Evolutionary conservation across 2,329 filamentous ascomycete species (phyloP).

Genomic region (Talaromyces atroroseus): DNA sequence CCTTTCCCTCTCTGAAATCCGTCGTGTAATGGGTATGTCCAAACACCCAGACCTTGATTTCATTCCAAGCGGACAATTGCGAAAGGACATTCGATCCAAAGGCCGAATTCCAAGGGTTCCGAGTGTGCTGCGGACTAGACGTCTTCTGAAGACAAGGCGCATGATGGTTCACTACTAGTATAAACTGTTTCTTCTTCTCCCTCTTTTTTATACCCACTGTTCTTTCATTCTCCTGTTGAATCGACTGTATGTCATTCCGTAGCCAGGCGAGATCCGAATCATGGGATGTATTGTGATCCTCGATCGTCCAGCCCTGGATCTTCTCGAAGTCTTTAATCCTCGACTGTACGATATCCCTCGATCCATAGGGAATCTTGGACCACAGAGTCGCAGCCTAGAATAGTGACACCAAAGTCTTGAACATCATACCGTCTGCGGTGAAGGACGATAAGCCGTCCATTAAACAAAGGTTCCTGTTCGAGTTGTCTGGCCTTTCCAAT

Average conservation of each 20-base stretch:
- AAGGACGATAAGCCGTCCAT: conserved; percentile 24
- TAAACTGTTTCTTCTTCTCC: conserved; percentile 1
- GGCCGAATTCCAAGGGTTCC: conserved; percentile 44
- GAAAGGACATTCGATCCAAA: conserved; percentile 50
- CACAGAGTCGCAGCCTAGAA: conserved; percentile 57
- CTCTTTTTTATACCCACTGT: too few species aligned
- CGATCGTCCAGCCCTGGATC: conserved; percentile 49
- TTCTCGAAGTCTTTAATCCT: conserved; percentile 51
- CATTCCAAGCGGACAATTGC: conserved; percentile 14
- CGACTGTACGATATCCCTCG: conserved; percentile 34
- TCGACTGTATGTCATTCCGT: conserved; percentile 2
- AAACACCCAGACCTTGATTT: conserved; percentile 40
- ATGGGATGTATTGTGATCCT: conserved; percentile 47
- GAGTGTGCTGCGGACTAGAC: conserved; percentile 45
- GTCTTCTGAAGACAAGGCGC: conserved; percentile 47
- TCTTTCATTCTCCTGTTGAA: background rate
- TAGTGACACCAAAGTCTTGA: conserved; percentile 34
- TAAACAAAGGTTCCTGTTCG: conserved; percentile 23
- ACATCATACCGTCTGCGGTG: conserved; percentile 24
- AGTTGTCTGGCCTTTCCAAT: conserved; percentile 22
- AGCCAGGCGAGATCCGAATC: conserved; percentile 49
- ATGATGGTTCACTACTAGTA: conserved; percentile 55
- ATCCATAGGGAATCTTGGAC: conserved; percentile 44
- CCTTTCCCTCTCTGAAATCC: conserved; percentile 31
- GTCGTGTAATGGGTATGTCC: conserved; percentile 43